Evolutionary conservation across 805 yeast genomes (phyloP).

Genomic region (Schwanniomyces sp.): DNA sequence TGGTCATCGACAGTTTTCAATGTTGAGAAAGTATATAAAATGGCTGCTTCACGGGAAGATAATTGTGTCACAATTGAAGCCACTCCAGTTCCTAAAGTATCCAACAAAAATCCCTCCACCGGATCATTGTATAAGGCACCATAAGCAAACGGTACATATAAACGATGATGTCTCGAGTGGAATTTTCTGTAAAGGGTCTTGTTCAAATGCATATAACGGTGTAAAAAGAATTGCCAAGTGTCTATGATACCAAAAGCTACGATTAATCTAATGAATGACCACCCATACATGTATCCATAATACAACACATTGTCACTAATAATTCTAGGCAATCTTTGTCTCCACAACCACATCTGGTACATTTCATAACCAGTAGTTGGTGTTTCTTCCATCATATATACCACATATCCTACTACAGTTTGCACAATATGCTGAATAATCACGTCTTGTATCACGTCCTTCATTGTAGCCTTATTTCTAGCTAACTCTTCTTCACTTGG

Average conservation of each 20-base stretch:
- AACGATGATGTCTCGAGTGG: constrained; percentile 92
- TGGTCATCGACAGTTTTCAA: constrained; percentile 97
- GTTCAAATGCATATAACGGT: constrained; percentile 84
- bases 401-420: constrained; percentile 60
- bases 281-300: constrained; percentile 59
- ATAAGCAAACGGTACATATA: constrained; percentile 94
- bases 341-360: constrained; percentile 46
- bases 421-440: constrained; percentile 83
- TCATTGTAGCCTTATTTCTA: constrained; percentile 71
- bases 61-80: constrained; percentile 65
- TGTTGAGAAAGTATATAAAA: constrained; percentile 84
- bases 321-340: constrained; percentile 36
- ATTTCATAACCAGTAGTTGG: constrained; percentile 55
- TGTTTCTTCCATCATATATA: constrained; percentile 56
- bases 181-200: constrained; percentile 71
- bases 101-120: constrained; percentile 88
- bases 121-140: constrained; percentile 97
- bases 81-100: constrained; percentile 88
- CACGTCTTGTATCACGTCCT: constrained; percentile 79
- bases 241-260: constrained; percentile 77
- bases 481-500: constrained; percentile 80
- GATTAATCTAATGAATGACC: constrained; percentile 56
- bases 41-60: constrained; percentile 72
- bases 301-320: constrained; percentile 52
- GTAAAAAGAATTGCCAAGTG: constrained; percentile 93